Conservation (phyloP, 2,329 filamentous ascomycete genomes). For the Ascochyta pisi region DNA sequence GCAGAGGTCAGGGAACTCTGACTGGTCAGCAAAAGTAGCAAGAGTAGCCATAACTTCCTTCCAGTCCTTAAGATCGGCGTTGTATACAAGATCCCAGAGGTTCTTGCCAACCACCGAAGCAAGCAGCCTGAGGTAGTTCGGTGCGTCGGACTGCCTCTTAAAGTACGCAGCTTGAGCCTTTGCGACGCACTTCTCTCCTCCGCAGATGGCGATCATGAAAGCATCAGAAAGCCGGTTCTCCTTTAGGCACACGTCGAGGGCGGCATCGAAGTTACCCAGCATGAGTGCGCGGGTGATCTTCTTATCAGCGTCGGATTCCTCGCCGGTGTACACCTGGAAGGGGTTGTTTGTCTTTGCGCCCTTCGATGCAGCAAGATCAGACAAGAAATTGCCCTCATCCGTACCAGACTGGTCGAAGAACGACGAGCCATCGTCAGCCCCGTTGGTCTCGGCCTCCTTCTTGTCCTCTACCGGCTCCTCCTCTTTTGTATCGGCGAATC, state of each 20-base stretch:
- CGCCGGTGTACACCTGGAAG: constrained; percentile 85
- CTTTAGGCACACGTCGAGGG: constrained; percentile 85
- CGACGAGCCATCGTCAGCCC: constrained; percentile 57
- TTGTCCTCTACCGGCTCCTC: constrained; percentile 39
- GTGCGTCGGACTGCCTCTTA: constrained; percentile 78
- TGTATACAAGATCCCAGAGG: constrained; percentile 97
- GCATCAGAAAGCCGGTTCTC: constrained; percentile 93
- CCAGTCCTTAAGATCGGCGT: constrained; percentile 91
- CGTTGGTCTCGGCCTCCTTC: constrained; percentile 54
- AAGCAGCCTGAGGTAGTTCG: constrained; percentile 90
- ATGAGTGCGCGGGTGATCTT: constrained; percentile 86
- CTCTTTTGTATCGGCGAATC: constrained; percentile 71
- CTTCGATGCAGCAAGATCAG: constrained; percentile 84
- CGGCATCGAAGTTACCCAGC: constrained; percentile 88
- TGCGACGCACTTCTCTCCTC: constrained; percentile 89
- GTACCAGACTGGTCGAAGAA: constrained; percentile 80
- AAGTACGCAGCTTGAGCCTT: constrained; percentile 94
- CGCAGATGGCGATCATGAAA: constrained; percentile 97
- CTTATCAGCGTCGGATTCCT: constrained; percentile 84
- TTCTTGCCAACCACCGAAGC: constrained; percentile 95
- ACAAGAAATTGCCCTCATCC: constrained; percentile 82
- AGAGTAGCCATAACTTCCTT: constrained; percentile 96
- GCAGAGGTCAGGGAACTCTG: constrained; percentile 92
- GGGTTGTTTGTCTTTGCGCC: constrained; percentile 92
- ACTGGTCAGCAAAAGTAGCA: constrained; percentile 91